A percentile compares a stretch with the other conserved stretches of the same genome.
Conservation (phyloP, 2,329 filamentous ascomycete species). For the Knoxdaviesia proteae region DNA sequence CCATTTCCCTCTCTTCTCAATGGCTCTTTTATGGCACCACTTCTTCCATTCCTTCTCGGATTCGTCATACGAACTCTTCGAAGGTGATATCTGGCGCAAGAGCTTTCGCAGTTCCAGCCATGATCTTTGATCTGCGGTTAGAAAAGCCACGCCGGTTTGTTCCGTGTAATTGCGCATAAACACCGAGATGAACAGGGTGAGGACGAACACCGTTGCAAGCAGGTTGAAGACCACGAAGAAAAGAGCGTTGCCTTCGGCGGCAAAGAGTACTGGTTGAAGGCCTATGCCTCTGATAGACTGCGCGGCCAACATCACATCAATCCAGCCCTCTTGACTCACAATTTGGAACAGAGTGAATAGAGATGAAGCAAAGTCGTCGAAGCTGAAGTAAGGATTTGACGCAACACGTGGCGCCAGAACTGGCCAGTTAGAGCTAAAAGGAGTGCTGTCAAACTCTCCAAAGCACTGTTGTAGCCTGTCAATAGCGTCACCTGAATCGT, state of each 20-base stretch:
- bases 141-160: conserved; percentile 87
- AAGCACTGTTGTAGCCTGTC: conserved; percentile 53
- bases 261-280: conserved; percentile 47
- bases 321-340: conserved; percentile 96
- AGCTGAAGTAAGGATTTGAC: conserved; percentile 68
- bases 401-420: conserved; percentile 67
- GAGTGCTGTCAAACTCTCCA: conserved; percentile 57
- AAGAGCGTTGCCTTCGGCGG: conserved; percentile 64
- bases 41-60: conserved; percentile 61
- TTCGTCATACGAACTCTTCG: conserved; percentile 70
- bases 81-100: conserved; percentile 78
- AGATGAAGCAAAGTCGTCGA: conserved; percentile 85
- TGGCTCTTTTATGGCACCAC: conserved; percentile 87
- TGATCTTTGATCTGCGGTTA: conserved; percentile 87
- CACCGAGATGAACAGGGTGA: conserved; percentile 94
- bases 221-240: conserved; percentile 97
- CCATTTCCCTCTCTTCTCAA: conserved; percentile 87
- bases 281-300: conserved; percentile 64
- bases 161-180: conserved; percentile 99
- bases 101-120: conserved; percentile 92
- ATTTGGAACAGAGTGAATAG: conserved; percentile 97
- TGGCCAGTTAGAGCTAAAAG: conserved; percentile 55
- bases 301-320: conserved; percentile 69
- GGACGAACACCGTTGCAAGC: conserved; percentile 82
- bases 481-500: conserved; percentile 30